Percentiles rank a stretch among this genome's conserved stretches.
These are phyloP conservation scores for Curvularia sp. DNA, from an alignment of 2,329 filamentous ascomycete species.

Conservation along the genomic window DNA sequence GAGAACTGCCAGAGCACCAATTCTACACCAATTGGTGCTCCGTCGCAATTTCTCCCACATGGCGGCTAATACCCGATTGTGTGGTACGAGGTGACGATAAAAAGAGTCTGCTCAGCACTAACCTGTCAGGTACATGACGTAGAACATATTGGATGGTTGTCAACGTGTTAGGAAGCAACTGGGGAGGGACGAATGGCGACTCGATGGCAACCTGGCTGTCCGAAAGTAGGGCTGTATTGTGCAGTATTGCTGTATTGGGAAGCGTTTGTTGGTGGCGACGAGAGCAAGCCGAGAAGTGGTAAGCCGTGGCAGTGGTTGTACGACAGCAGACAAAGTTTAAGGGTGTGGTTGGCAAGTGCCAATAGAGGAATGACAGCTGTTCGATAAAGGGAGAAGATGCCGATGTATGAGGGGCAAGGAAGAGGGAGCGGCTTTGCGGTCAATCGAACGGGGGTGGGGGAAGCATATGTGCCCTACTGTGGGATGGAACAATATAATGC, in stretches of 20 bases:
- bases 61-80: conserved; percentile 5
- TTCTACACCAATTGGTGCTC: conserved; percentile 8
- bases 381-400: conserved; percentile 38
- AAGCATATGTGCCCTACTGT: conserved; percentile 48
- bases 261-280: conserved; percentile 43
- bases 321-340: conserved; percentile 37
- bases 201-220: conserved; percentile 36
- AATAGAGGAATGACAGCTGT: conserved; percentile 49
- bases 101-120: conserved; percentile 25
- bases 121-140: conserved; percentile 55
- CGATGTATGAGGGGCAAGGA: conserved; percentile 46
- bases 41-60: background rate
- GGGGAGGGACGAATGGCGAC: conserved; percentile 31
- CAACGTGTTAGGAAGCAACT: conserved; percentile 35
- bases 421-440: conserved; percentile 49
- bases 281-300: conserved; percentile 37
- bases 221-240: conserved; percentile 32
- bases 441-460: conserved; percentile 42
- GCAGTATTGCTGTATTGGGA: conserved; percentile 44
- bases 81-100: conserved; percentile 8
- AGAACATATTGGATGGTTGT: conserved; percentile 48
- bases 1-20: conserved; percentile 39
- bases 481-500: conserved; percentile 53
- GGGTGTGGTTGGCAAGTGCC: conserved; percentile 44
- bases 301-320: conserved; percentile 49